Percentiles rank a stretch among this genome's conserved stretches.
These are phyloP conservation scores for Neurospora sp. DNA, from an alignment of 2,329 filamentous ascomycete genomes.

Conservation along the genomic window DNA sequence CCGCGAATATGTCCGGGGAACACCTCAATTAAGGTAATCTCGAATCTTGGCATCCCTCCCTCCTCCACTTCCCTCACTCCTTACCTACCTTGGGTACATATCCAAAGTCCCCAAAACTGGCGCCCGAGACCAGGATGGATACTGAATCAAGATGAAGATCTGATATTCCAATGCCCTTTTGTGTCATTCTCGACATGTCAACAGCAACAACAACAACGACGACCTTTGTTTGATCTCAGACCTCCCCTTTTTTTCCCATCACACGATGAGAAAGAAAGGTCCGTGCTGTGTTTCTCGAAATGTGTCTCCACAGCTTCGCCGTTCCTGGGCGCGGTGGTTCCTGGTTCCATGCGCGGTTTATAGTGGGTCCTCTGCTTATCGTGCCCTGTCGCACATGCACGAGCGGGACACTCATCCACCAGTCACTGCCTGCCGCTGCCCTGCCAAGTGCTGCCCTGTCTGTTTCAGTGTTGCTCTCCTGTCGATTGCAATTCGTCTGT, in stretches of 20 bases:
- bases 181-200: neutral
- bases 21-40: neutral
- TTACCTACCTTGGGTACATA: neutral
- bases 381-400: neutral
- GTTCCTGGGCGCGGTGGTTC: neutral
- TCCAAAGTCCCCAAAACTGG: neutral
- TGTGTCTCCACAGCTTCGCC: neutral
- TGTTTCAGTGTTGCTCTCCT: neutral
- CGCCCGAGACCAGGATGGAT: neutral
- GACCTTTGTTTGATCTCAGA: neutral
- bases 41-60: neutral
- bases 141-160: neutral
- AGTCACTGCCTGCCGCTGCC: neutral
- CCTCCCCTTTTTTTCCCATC: neutral
- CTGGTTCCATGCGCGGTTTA: neutral
- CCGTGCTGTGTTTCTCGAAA: neutral
- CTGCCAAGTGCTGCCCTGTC: neutral
- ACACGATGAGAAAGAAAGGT: neutral
- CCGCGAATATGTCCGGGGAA: neutral
- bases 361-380: neutral
- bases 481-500: neutral
- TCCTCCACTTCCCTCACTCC: neutral
- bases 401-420: neutral
- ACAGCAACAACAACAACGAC: neutral
- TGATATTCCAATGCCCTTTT: neutral